Conservation (phyloP, 108 stramenopile genomes). For the Cyclostephanos invisitatus region DNA sequence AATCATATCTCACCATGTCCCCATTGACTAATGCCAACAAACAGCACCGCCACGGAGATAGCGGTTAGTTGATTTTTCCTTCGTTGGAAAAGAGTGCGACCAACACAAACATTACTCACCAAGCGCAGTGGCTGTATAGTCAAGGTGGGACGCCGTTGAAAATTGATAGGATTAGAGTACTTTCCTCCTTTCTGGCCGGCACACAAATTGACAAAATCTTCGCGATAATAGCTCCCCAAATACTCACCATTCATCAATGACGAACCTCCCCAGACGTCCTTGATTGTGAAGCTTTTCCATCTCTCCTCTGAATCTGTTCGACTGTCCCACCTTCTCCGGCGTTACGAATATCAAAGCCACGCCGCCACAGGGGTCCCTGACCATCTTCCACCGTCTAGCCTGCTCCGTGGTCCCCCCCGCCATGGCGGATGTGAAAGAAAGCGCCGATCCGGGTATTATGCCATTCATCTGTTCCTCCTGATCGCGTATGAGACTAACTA, state of each 20-base stretch:
- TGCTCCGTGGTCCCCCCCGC: slow-evolving; percentile 56
- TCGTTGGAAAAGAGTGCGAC: background rate
- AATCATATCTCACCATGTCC: slow-evolving; percentile 53
- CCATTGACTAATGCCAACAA: slow-evolving; percentile 53
- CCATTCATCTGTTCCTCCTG: slow-evolving; percentile 92
- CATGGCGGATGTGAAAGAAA: slow-evolving; percentile 70
- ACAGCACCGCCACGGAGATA: background rate
- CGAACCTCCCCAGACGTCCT: slow-evolving; percentile 84
- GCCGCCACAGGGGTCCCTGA: slow-evolving; percentile 58
- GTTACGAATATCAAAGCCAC: slow-evolving; percentile 91
- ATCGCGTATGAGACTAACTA: slow-evolving; percentile 93
- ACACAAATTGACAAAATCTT: background rate
- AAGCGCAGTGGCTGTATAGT: slow-evolving; percentile 6
- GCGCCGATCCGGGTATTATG: slow-evolving; percentile 50
- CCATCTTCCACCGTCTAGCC: slow-evolving; percentile 61
- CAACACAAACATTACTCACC: background rate
- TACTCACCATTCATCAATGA: slow-evolving; percentile 84
- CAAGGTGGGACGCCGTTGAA: background rate
- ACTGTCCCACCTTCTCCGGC: slow-evolving; percentile 87
- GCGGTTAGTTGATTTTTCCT: background rate
- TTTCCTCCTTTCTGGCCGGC: slow-evolving; percentile 14
- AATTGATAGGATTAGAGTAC: slow-evolving; percentile 65
- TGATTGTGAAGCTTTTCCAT: slow-evolving; percentile 61
- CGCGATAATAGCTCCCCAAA: background rate
- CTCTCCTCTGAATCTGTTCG: slow-evolving; percentile 58